A percentile compares a stretch with the other conserved stretches of the same genome.
These are phyloP conservation scores for Blastobotrys apis DNA, from an alignment of 1,139 yeast genomes.

Conservation along the genomic window DNA sequence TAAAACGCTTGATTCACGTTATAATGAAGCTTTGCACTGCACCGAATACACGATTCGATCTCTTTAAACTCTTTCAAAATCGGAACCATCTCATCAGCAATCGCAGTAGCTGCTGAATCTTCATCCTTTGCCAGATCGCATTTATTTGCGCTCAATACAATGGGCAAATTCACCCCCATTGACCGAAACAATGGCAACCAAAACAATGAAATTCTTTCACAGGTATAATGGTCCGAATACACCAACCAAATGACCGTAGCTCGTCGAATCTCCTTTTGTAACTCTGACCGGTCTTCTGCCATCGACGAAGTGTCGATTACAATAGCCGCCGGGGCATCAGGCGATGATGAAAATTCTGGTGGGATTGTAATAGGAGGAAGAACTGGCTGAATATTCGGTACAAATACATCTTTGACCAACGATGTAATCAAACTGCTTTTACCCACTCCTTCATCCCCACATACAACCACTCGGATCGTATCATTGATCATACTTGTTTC, in stretches of 20 bases:
- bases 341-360: constrained; percentile 53
- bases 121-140: constrained; percentile 43
- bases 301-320: constrained; percentile 71
- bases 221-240: constrained; percentile 89
- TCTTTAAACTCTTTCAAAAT: constrained; percentile 87
- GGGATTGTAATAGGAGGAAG: constrained; percentile 83
- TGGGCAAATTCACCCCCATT: constrained; percentile 84
- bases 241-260: constrained; percentile 94
- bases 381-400: constrained; percentile 68
- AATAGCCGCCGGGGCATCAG: constrained; percentile 60
- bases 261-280: constrained; percentile 71
- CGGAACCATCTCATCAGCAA: constrained; percentile 78
- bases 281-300: constrained; percentile 49
- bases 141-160: constrained; percentile 86
- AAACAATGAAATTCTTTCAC: constrained; percentile 81
- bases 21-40: constrained; percentile 73
- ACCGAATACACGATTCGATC: constrained; percentile 83
- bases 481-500: constrained; percentile 31
- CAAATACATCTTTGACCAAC: constrained; percentile 72
- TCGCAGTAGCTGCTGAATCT: constrained; percentile 25
- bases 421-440: constrained; percentile 62
- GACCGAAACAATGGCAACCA: constrained; percentile 95
- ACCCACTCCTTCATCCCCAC: constrained; percentile 80
- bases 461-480: constrained; percentile 69
- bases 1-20: constrained; percentile 89